These are phyloP conservation scores for Takashimella koratensis DNA, from an alignment of 1,284 basidiomycete species.

Conservation along the genomic window DNA sequence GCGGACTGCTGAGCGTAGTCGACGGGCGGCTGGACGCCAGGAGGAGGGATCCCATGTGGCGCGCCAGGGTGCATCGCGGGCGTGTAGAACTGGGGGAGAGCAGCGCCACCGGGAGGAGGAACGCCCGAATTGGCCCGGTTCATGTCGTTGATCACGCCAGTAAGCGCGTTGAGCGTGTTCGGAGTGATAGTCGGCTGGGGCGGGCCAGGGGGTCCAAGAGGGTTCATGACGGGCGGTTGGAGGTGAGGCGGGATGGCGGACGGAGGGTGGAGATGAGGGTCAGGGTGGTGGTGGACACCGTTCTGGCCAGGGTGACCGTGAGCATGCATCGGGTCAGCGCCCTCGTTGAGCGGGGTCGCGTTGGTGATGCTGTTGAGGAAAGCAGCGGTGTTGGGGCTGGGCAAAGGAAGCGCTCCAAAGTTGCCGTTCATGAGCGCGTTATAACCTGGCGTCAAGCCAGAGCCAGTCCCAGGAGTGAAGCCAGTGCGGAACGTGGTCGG, in stretches of 20 bases:
- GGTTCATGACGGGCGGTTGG: slow-evolving; percentile 31
- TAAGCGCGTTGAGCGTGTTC: slow-evolving; percentile 78
- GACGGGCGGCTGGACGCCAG: slow-evolving; percentile 11
- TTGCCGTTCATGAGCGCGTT: slow-evolving; percentile 40
- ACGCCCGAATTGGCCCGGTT: slow-evolving; percentile 16
- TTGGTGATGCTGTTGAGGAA: slow-evolving; percentile 89
- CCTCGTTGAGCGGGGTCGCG: slow-evolving; percentile 53
- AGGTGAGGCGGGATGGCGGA: slow-evolving; percentile 25
- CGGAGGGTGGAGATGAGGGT: slow-evolving; percentile 11
- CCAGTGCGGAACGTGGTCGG: slow-evolving; percentile 61
- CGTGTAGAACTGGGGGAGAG: slow-evolving; percentile 13
- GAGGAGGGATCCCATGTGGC: slow-evolving; percentile 9
- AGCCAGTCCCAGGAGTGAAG: slow-evolving; percentile 63
- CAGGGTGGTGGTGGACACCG: slow-evolving; percentile 2
- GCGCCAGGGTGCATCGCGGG: slow-evolving; percentile 20
- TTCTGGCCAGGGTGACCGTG: slow-evolving; percentile 4
- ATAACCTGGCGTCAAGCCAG: slow-evolving; percentile 72
- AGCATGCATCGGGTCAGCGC: slow-evolving; percentile 11
- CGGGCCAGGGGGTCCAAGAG: slow-evolving; percentile 14
- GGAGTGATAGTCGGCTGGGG: slow-evolving; percentile 73
- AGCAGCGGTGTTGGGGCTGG: slow-evolving; percentile 85
- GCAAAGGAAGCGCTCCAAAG: slow-evolving; percentile 58
- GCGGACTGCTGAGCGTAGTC: slow-evolving; percentile 47
- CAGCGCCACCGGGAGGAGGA: slow-evolving; percentile 6
- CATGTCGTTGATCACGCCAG: slow-evolving; percentile 61